Conservation (phyloP, 768 basidiomycete genomes). For the Auriscalpium microsporum region DNA sequence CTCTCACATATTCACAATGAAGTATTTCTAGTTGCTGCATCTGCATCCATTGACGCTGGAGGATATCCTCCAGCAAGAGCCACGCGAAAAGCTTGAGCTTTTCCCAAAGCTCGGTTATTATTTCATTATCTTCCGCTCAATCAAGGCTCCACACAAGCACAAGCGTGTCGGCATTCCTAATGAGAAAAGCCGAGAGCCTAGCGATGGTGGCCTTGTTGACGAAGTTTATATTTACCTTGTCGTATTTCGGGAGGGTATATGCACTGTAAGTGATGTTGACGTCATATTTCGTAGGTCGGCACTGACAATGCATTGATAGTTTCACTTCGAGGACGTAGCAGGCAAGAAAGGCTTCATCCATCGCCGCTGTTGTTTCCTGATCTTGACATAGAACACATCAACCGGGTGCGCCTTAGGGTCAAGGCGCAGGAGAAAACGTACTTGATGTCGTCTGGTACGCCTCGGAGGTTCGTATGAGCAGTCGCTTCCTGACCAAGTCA, state of each 20-base stretch:
- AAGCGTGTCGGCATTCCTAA: constrained; percentile 28
- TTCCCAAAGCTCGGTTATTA: constrained; percentile 89
- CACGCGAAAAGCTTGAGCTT: constrained; percentile 83
- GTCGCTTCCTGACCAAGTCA: background rate
- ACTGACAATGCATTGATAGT: constrained; percentile 36
- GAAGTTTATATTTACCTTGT: constrained; percentile 85
- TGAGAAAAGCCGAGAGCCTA: constrained; percentile 18
- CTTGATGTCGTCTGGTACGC: constrained; percentile 65
- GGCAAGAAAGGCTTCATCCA: constrained; percentile 23
- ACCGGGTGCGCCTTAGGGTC: constrained; percentile 67
- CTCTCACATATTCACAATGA: background rate
- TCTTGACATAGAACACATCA: constrained; percentile 54
- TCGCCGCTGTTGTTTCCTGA: constrained; percentile 3
- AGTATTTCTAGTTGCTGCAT: constrained; percentile 53
- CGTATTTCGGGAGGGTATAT: constrained; percentile 84
- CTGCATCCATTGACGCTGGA: constrained; percentile 90
- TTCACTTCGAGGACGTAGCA: constrained; percentile 84
- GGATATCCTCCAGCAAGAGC: constrained; percentile 87
- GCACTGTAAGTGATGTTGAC: constrained; percentile 40
- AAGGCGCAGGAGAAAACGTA: constrained; percentile 50
- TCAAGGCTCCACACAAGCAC: constrained; percentile 48
- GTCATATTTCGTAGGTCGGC: background rate
- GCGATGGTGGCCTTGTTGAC: constrained; percentile 42
- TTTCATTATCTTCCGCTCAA: constrained; percentile 79
- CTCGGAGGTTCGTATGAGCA: too few species aligned